Evolutionary conservation across 441 rosid genomes (phyloP).

Genomic region (Dalechampia spathulata): DNA sequence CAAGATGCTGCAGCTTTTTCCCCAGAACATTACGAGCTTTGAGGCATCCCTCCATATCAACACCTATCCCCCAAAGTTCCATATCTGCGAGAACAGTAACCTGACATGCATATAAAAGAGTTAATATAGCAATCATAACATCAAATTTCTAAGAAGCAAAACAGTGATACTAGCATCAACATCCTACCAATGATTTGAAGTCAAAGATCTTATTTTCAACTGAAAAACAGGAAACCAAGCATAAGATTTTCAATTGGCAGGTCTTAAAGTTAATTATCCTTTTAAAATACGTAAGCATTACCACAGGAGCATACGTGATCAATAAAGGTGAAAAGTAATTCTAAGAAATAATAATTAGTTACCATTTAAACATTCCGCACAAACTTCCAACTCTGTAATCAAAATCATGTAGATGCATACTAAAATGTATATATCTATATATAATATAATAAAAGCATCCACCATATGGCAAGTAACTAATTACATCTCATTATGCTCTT

Average conservation of each 20-base stretch:
- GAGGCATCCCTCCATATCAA: slow-evolving; percentile 89
- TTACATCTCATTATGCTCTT: no score
- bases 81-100: slow-evolving; percentile 91
- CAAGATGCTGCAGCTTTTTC: slow-evolving; percentile 69
- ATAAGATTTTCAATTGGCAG: slow-evolving; percentile 1
- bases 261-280: neutral
- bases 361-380: neutral
- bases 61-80: slow-evolving; percentile 97
- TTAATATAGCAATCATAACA: slow-evolving; percentile 9
- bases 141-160: neutral
- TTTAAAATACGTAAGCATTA: no score
- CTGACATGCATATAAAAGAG: slow-evolving; percentile 35
- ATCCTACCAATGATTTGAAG: slow-evolving; percentile 6
- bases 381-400: no score
- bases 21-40: slow-evolving; percentile 62
- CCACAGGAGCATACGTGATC: neutral
- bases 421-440: no score
- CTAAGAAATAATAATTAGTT: neutral
- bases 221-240: neutral
- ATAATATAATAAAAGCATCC: no score
- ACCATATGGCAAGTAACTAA: no score
- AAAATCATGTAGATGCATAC: no score
- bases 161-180: slow-evolving; percentile 2
- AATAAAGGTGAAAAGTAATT: neutral
- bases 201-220: neutral